Base-by-base conservation (phyloP, 2,329 filamentous ascomycete species). In the Canariomyces notabilis region DNA sequence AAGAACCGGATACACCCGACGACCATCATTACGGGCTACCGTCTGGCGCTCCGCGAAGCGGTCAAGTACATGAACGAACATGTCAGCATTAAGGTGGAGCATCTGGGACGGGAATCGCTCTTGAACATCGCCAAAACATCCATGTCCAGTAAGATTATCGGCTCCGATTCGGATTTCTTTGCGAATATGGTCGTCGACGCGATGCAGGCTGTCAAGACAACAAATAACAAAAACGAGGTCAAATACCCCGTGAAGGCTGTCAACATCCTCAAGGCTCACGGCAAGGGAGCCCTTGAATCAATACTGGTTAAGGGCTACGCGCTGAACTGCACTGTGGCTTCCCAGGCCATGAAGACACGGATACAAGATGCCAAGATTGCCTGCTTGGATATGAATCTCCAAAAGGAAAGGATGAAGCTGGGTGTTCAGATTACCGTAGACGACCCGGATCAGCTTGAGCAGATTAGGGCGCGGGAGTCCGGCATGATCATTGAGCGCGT, bases 1-100 rank as follows among this genome's bases (percentile, higher is more conserved):
- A 96, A 93, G 78, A 98, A 97, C 80, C 87, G 90, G 67, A 98
- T 98, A 80, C 93, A 98, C 73, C 94, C 93, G 46, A 98, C 93
- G 20, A 98, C 94, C 51, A 97, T 98, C 71, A 98, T 98, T 66
- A 97, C 89, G 52, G 93, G 93, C 62, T 98, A 98, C 79, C 82
- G 93, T 63, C 80, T 98, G 61, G 93, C 93, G 51, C 79, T 98
- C 58, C 81, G 93, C 62, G 93, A 98, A 75, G 93, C 93, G 49
- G 85, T 98, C 65, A 94, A 95, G 72, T 98, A 96, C 73, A 94
- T 98, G 85, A 91, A 89, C 71, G 93, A 98, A 70, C 95, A 97
- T 67, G 85, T 98, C 67, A 91, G 88, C 75, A 88, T 89, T 61
- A 95, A 94, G 72, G 91, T 97, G 47, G 91, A 97, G 63, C 82